Conservation (phyloP, 75 land plant species). For the Azolla pinnata region DNA sequence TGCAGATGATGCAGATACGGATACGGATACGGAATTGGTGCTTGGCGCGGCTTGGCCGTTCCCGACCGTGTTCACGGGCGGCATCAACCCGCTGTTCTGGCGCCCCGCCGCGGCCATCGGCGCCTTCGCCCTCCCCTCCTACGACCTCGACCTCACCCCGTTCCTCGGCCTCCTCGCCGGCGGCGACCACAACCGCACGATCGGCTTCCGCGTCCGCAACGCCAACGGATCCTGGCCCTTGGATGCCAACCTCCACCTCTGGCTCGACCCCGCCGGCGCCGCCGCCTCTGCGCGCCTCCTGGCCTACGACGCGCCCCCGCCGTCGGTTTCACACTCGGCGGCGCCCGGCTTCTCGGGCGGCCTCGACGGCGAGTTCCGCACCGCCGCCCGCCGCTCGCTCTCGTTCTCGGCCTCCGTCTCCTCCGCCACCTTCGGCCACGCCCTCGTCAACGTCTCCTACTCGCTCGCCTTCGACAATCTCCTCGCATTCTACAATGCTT, state of each 20-base stretch:
- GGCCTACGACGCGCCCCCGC: constrained; percentile 20
- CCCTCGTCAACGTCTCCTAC: constrained; percentile 28
- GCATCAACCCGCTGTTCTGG: constrained; percentile 67
- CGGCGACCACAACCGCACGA: constrained; percentile 25
- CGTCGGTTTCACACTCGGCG: background rate
- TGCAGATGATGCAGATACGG: too few species aligned
- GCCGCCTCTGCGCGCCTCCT: constrained; percentile 19
- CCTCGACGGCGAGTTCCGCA: constrained; percentile 42
- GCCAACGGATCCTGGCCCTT: constrained; percentile 45
- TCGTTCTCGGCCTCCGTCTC: constrained; percentile 39
- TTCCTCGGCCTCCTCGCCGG: constrained; percentile 53
- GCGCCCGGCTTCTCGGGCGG: constrained; percentile 10
- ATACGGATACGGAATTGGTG: too few species aligned
- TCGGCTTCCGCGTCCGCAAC: constrained; percentile 35
- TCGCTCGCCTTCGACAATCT: constrained; percentile 27
- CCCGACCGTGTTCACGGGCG: constrained; percentile 63
- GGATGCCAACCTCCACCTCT: constrained; percentile 62
- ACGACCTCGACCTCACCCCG: constrained; percentile 60
- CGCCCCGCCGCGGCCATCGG: constrained; percentile 62
- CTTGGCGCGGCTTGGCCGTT: constrained; percentile 53
- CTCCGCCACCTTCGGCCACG: constrained; percentile 43
- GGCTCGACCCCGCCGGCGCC: constrained; percentile 38
- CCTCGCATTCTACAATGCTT: constrained; percentile 22
- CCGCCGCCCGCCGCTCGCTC: constrained; percentile 20
- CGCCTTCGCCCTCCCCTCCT: constrained; percentile 57